phyloP scores from a whole-genome alignment of 2,329 filamentous ascomycete species.

The Byssothecium circinans region DNA sequence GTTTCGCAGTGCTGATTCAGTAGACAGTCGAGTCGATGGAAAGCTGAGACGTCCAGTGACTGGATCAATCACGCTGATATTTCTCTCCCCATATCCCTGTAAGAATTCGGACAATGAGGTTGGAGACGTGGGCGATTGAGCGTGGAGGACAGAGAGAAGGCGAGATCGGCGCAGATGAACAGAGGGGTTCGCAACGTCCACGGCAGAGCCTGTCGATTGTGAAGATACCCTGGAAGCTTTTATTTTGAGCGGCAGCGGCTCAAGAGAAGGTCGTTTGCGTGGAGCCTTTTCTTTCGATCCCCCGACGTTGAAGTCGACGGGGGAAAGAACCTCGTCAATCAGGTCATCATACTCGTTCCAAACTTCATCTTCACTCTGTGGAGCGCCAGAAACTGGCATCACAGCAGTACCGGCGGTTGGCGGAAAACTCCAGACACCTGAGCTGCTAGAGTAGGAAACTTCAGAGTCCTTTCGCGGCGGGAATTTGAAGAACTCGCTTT shows the following conservation, averaged over 20 bases:
- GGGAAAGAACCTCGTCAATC: slow-evolving; percentile 68
- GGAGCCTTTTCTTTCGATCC: slow-evolving; percentile 11
- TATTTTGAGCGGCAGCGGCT: slow-evolving; percentile 31
- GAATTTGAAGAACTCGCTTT: slow-evolving; percentile 72
- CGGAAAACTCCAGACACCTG: slow-evolving; percentile 60
- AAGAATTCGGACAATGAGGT: slow-evolving; percentile 58
- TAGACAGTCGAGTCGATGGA: slow-evolving; percentile 37
- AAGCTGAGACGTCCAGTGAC: slow-evolving; percentile 43
- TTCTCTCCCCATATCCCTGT: slow-evolving; percentile 52
- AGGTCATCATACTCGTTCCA: slow-evolving; percentile 96
- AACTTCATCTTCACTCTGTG: slow-evolving; percentile 77
- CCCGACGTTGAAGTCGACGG: slow-evolving; percentile 26
- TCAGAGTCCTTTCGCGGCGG: slow-evolving; percentile 72
- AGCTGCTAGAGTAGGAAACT: slow-evolving; percentile 66
- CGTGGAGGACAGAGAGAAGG: slow-evolving; percentile 54
- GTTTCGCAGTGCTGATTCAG: slow-evolving; percentile 28
- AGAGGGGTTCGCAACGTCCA: slow-evolving; percentile 32
- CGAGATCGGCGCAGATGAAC: slow-evolving; percentile 53
- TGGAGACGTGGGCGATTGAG: slow-evolving; percentile 54
- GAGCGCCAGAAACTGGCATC: slow-evolving; percentile 63
- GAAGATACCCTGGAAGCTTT: slow-evolving; percentile 24
- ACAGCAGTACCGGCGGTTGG: slow-evolving; percentile 63
- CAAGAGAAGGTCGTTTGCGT: slow-evolving; percentile 29
- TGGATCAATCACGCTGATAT: slow-evolving; percentile 42
- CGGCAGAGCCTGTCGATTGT: slow-evolving; percentile 35